Conservation (phyloP, 2,329 filamentous ascomycete genomes). For the Sclerotinia glacialis region DNA sequence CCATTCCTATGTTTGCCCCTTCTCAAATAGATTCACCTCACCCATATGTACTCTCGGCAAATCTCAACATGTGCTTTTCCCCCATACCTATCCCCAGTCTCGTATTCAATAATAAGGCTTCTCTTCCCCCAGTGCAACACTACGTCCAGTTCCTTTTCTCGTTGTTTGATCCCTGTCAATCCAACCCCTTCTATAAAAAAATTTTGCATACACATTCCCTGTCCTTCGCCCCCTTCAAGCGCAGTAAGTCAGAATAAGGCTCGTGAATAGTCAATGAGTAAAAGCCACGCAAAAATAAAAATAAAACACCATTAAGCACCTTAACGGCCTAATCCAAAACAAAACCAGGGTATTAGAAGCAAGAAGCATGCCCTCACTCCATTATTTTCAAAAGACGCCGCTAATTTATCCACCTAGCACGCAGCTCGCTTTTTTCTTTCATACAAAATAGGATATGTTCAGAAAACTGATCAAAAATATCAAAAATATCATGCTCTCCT, state of each 20-base stretch:
- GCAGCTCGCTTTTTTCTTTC: not conserved
- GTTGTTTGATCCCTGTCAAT: not conserved
- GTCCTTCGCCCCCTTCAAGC: not conserved
- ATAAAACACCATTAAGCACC: not conserved
- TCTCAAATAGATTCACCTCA: not conserved
- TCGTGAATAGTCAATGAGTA: not conserved
- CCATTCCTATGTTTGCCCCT: not conserved
- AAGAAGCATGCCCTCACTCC: not conserved
- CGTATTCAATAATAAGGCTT: not conserved
- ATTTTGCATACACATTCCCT: not conserved
- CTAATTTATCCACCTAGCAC: not conserved
- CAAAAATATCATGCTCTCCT: not conserved
- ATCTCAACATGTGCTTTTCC: not conserved
- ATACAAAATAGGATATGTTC: slow-evolving; percentile 1
- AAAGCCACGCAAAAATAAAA: not conserved
- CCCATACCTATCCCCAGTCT: not conserved
- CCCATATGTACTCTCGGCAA: not conserved
- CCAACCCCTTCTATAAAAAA: not conserved
- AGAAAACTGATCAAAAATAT: not conserved
- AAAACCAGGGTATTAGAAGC: slow-evolving; percentile 1
- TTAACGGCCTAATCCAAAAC: not conserved
- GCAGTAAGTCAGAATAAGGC: not conserved
- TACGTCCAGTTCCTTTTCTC: not conserved
- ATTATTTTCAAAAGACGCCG: not conserved
- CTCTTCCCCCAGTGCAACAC: not conserved